Evolutionary conservation across 805 yeast genomes (phyloP), one percentile per base, ranked within the genome.

Genomic region (Kodamaea leandrae): DNA sequence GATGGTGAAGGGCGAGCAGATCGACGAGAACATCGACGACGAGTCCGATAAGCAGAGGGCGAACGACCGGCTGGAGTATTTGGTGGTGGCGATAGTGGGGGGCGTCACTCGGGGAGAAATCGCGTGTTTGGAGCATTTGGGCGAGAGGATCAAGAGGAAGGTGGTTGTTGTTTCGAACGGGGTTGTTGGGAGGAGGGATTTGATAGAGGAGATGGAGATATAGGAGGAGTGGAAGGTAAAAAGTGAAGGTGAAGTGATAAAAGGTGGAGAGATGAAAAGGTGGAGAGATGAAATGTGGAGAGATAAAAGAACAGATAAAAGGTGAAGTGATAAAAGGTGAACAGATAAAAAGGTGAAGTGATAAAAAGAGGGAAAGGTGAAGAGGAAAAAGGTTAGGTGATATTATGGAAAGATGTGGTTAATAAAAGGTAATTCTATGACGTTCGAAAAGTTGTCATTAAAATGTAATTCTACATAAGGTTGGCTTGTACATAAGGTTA

Each of bases 61-160:
- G 21, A 35, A 40, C 20, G 43, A 40, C 19, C 19, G 30, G 26
- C 28, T 30, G 26, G 55, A 63, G 40, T 41, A 63, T 56, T 40
- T 61, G 44, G 54, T 87, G 45, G 50, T 86, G 38, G 76, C 80
- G 6, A 62, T 83, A 46, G 54, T 90, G 29, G 98, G 98, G 10
- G 98, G 99, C 0, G 66, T 90, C 6, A 87, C 97, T 0, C 72
- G 86, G 55, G 80, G 93, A 6, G 99, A 91, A 60, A 68, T 90
- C 13, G 78, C 91, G 3, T 80, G 89, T 3, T 62, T 91, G 35
- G 68, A 82, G 52, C 74, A 70, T 40, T 68, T 86, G n/a, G 78
- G 85, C 42, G 63, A 66, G 35, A 68, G 67, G 43, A 53, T 71
- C 23, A 56, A 58, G 34, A 69, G 69, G 49, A 63, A 64, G 48